A percentile compares a stretch with the other conserved stretches of the same genome.
These are phyloP conservation scores for Ziziphus jujuba DNA, from an alignment of 306 rosid species.

Conservation along the genomic window DNA sequence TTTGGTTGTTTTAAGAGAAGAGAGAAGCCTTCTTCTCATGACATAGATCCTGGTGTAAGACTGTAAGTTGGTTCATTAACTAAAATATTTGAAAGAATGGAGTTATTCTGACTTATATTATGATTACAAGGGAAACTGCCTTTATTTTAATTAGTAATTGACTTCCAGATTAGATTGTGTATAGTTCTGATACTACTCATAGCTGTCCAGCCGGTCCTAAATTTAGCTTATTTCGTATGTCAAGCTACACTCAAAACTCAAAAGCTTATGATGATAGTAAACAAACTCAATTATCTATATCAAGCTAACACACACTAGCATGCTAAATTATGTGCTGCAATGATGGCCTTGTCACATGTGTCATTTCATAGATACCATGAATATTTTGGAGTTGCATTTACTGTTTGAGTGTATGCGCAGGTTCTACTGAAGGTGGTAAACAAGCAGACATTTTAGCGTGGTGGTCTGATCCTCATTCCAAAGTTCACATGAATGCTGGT, in stretches of 20 bases:
- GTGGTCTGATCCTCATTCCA: constrained; percentile 33
- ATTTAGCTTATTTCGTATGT: not conserved
- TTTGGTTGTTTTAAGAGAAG: too few relatives aligned
- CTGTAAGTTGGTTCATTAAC: too few relatives aligned
- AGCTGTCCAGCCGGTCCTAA: not conserved
- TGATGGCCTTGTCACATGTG: not conserved
- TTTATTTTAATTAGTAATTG: not conserved
- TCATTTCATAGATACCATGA: not conserved
- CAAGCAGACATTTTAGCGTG: constrained; percentile 22
- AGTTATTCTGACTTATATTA: not conserved
- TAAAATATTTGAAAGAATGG: too few relatives aligned
- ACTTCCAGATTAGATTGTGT: not conserved
- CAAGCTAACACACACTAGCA: too few relatives aligned
- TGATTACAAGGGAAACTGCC: not conserved
- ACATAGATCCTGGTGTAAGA: too few relatives aligned
- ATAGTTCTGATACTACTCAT: not conserved
- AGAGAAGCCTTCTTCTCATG: too few relatives aligned
- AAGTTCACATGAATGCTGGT: constrained; percentile 53
- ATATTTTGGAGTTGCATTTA: constrained; percentile 7
- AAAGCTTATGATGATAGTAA: too few relatives aligned
- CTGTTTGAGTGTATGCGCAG: constrained; percentile 40
- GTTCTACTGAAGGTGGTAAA: constrained; percentile 29
- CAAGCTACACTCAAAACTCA: too few relatives aligned
- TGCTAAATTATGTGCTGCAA: not conserved
- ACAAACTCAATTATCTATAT: too few relatives aligned